Percentiles rank a stretch among this genome's conserved stretches.
Evolutionary conservation across 140 eudicot species (phyloP).

Genomic region (Bidens hawaiensis): DNA sequence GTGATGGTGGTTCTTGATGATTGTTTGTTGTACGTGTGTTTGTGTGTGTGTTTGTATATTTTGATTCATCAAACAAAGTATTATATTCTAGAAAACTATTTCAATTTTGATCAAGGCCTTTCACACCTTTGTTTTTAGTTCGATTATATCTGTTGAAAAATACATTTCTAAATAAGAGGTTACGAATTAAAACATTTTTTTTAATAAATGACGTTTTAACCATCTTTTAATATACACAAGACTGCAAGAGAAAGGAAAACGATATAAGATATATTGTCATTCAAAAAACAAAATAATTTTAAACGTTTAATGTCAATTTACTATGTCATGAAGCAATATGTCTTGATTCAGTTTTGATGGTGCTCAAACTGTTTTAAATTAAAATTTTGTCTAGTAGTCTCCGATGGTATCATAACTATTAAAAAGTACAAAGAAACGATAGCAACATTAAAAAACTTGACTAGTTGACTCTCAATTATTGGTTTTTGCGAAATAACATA

Average conservation of each 20-base stretch:
- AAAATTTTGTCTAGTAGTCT: not conserved
- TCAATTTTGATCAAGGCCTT: no score
- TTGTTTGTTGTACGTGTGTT: no score
- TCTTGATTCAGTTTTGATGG: not conserved
- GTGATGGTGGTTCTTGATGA: no score
- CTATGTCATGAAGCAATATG: not conserved
- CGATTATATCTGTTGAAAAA: no score
- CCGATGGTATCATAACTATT: not conserved
- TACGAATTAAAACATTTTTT: not conserved
- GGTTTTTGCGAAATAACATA: no score
- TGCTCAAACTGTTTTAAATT: not conserved
- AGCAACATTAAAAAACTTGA: not conserved
- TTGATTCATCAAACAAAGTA: no score
- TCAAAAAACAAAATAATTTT: no score
- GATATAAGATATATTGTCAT: not conserved
- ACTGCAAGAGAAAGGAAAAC: not conserved
- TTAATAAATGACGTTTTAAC: no score
- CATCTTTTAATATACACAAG: not conserved
- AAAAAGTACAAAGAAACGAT: not conserved
- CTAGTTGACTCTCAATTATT: not conserved
- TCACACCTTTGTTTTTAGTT: not conserved
- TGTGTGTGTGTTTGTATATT: no score
- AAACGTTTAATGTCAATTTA: not conserved
- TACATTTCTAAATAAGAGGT: no score
- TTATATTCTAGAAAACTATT: no score